Conservation (phyloP, 2,329 filamentous ascomycete species). For the Blastomyces percursus region DNA sequence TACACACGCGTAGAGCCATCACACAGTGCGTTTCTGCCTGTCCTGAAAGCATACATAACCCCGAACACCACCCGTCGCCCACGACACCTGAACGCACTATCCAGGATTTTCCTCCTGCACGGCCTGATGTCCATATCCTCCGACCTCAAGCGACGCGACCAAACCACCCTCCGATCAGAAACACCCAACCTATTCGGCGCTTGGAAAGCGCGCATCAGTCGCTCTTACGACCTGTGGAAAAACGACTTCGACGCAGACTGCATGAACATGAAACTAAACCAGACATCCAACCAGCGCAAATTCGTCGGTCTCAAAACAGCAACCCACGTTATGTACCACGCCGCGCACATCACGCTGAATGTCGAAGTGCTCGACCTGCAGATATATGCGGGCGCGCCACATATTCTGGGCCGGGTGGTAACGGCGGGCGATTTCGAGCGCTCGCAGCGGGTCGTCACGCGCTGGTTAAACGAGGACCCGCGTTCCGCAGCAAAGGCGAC, state of each 20-base stretch:
- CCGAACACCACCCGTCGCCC: constrained; percentile 30
- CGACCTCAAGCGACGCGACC: constrained; percentile 52
- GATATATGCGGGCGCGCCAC: constrained; percentile 48
- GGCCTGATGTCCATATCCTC: constrained; percentile 53
- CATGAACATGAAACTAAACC: constrained; percentile 27
- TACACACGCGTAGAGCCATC: constrained; percentile 28
- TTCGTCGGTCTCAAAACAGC: constrained; percentile 42
- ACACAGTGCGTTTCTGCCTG: constrained; percentile 38
- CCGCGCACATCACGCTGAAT: constrained; percentile 46
- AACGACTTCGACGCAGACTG: constrained; percentile 46
- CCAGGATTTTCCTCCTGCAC: constrained; percentile 46
- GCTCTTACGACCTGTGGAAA: constrained; percentile 49
- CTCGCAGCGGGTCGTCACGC: constrained; percentile 42
- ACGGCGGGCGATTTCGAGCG: constrained; percentile 40
- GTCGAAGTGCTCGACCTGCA: constrained; percentile 52
- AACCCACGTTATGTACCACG: constrained; percentile 47
- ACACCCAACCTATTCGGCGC: constrained; percentile 29
- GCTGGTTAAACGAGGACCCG: constrained; percentile 35
- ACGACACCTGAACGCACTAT: constrained; percentile 40
- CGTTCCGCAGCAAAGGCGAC: constrained; percentile 35
- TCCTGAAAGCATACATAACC: constrained; percentile 47
- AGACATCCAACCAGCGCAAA: constrained; percentile 25
- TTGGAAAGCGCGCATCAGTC: constrained; percentile 43
- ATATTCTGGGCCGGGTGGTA: constrained; percentile 49
- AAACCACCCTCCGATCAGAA: constrained; percentile 45